Base-by-base conservation (phyloP, 352 stramenopile genomes). In the Phytophthora melonis region DNA sequence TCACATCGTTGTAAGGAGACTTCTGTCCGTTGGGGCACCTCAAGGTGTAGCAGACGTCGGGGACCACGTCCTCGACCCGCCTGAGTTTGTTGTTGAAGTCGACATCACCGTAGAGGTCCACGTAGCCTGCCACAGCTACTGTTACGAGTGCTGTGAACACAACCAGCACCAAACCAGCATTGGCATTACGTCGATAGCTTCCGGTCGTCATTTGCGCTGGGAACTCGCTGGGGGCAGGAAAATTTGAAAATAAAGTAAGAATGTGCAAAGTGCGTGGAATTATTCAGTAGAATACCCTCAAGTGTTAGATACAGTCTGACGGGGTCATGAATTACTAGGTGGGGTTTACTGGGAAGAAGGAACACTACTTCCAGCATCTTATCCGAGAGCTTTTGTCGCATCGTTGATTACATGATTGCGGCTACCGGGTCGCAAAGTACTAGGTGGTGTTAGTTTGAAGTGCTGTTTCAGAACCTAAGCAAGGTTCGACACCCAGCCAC, bases 41-140 rank as follows among this genome's bases (percentile, higher is more conserved):
- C 13, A 75, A 59, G 9, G 36, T 63, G 57, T 75, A 75, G 56
- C 62, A 75, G 4, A 61, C 21, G 45, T 74, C 68, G 2, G 55
- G 23, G 3, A 53, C 1, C 0, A 74, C 43, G 21, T 70, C 47
- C 0, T 61, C 7, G 7, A 70, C 19, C n/a, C 43, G 30, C 9
- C 19, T 2, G 19, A 74, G 52, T 14, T 74, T 70, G 53, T 65
- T 43, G 19, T 74, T 64, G 45, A 66, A 74, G 55, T 65, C 54
- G 0, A 30, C 54, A 18, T 74, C 59, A 21, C 56, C 53, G 34
- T 57, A 74, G 18, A 74, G 34, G 2, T 74, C 68, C 36, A 74
- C 47, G 23, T 70, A 74, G 21, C 60, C 54, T 7, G 60, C 53
- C 14, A 56, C 14, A 18, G 23, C 11, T 3, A 56, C 5, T 8